Conservation (phyloP, 108 stramenopile genomes). For the Seminavis robusta region DNA sequence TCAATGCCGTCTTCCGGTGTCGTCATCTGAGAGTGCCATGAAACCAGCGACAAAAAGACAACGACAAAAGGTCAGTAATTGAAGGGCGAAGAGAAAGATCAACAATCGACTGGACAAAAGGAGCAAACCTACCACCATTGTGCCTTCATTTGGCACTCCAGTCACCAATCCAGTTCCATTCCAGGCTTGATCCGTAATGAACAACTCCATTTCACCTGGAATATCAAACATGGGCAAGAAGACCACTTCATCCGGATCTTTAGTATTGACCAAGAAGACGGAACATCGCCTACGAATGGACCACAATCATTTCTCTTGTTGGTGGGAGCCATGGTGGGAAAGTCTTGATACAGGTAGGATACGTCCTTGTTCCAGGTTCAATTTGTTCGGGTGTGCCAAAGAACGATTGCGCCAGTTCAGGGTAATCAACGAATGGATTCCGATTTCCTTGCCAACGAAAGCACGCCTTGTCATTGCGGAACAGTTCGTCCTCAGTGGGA, state of each 20-base stretch:
- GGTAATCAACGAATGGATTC: slow-evolving; percentile 85
- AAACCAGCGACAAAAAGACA: no score
- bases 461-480: slow-evolving; percentile 63
- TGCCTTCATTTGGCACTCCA: slow-evolving; percentile 37
- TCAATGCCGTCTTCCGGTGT: slow-evolving; percentile 5
- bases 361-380: slow-evolving; percentile 19
- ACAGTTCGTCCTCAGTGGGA: slow-evolving; percentile 49
- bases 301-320: slow-evolving; percentile 14
- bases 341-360: slow-evolving; percentile 17
- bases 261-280: slow-evolving; percentile 21
- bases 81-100: background rate
- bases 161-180: slow-evolving; percentile 22
- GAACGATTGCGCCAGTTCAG: slow-evolving; percentile 30
- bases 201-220: slow-evolving; percentile 31
- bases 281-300: slow-evolving; percentile 26
- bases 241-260: slow-evolving; percentile 32
- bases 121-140: slow-evolving; percentile 19
- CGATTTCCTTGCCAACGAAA: slow-evolving; percentile 79
- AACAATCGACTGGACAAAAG: background rate
- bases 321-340: slow-evolving; percentile 25
- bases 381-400: slow-evolving; percentile 7
- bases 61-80: background rate
- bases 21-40: no score
- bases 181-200: slow-evolving; percentile 59
- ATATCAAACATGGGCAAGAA: slow-evolving; percentile 41